Base-by-base conservation (phyloP, 257 asterid species). In the Verbascum thapsus region DNA sequence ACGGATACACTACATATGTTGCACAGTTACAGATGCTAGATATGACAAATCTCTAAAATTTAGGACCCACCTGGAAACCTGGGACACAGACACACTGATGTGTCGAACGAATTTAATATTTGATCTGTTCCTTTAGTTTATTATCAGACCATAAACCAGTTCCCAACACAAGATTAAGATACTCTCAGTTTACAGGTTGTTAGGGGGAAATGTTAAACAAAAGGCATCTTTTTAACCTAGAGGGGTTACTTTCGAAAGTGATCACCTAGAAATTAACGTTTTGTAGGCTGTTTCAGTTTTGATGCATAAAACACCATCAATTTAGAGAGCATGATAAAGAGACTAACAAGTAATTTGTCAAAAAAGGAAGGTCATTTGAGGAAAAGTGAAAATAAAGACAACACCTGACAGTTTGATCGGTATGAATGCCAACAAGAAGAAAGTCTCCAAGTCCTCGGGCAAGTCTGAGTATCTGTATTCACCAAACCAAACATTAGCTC, bases 381-480 rank as follows among this genome's bases (percentile, higher is more conserved):
- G 43, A 71, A 41, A 53, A 18, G 50, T 50, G 30, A 67, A 34
- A 68, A 53, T 39, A 43, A 51, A 18, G 49, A 63, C 50, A 39
- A 66, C 56, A 94, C 99, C 99, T 90, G 58, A 94, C 85, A 78
- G 91, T 85, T 67, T 83, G 97, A 78, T 94, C 99, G 4, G 94
- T 81, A 83, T 94, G 97, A 69, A 94, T 90, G 75, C 99, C 99
- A 75, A 94, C 99, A 71, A 94, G 97, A 66, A 94, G 95, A 85
- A 94, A 94, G 70, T 94, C 99, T 41, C 99, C 99, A 64, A 90
- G 99, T 32, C 85, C 94, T 50, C 99, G 87, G 44, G 99, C 99
- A 69, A 87, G 87, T 81, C 95, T 83, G 65, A 90, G 83, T 64
- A 87, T 85, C 99, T 94, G 83, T 42, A 37, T 66, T 69, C 34